Evolutionary conservation across 75 land plant genomes (phyloP).

Genomic region (Selaginella moellendorffii): DNA sequence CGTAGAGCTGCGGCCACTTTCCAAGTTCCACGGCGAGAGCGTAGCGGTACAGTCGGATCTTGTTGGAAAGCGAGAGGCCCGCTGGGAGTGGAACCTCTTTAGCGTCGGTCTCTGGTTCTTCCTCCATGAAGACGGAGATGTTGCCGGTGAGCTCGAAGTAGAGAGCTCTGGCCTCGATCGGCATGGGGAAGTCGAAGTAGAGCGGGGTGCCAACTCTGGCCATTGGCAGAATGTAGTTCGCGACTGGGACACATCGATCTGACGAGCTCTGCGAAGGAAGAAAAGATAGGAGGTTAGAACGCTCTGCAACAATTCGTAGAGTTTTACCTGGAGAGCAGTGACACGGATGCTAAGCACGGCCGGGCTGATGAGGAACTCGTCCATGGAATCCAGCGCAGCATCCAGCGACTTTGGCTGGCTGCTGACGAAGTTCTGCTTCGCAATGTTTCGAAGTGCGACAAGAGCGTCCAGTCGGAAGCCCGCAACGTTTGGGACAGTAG

Average conservation of each 20-base stretch:
- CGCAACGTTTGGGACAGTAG: slow-evolving; percentile 40
- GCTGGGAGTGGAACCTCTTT: slow-evolving; percentile 33
- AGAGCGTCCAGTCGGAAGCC: slow-evolving; percentile 87
- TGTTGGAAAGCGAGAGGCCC: slow-evolving; percentile 64
- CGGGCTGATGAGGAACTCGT: slow-evolving; percentile 43
- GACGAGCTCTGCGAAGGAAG: neutral
- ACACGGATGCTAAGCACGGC: slow-evolving; percentile 61
- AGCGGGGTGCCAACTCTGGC: slow-evolving; percentile 45
- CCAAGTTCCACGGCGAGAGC: slow-evolving; percentile 60
- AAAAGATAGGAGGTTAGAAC: neutral
- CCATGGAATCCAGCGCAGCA: slow-evolving; percentile 29
- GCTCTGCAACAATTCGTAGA: neutral
- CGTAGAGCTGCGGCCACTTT: slow-evolving; percentile 28
- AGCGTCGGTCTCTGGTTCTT: slow-evolving; percentile 31
- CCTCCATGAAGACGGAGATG: slow-evolving; percentile 67
- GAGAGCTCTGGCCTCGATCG: slow-evolving; percentile 35
- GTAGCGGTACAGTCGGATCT: slow-evolving; percentile 73
- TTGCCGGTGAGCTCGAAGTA: slow-evolving; percentile 73
- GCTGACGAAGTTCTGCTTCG: slow-evolving; percentile 13
- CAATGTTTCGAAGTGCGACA: slow-evolving; percentile 38
- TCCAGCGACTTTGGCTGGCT: slow-evolving; percentile 20
- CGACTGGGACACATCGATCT: slow-evolving; percentile 39
- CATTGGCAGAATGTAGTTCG: slow-evolving; percentile 63
- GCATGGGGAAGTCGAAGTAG: slow-evolving; percentile 74
- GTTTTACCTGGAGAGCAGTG: slow-evolving; percentile 53